Base-by-base conservation (phyloP, 2,329 filamentous ascomycete genomes). In the Colletotrichum truncatum region DNA sequence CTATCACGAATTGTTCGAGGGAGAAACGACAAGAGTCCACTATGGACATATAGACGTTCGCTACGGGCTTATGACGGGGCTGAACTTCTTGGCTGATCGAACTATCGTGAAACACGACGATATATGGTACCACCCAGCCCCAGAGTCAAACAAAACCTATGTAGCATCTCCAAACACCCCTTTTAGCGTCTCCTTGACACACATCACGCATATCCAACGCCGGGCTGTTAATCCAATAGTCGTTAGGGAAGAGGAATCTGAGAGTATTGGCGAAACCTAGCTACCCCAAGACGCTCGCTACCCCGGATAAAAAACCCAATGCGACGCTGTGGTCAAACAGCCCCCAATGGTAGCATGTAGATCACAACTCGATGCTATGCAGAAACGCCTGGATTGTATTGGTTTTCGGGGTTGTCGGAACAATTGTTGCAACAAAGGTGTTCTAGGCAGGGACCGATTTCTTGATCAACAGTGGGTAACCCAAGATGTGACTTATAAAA, bases 31-130 rank as follows among this genome's bases (percentile, higher is more conserved):
- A 41, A 34, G 39, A 53, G n/a, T 12, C 18, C 39, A 48, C 8
- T 16, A 25, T 30, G 38, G 28, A 46, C 23, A 38, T 26, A 28
- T 6, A 38, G 18, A 21, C 38, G 36, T 60, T 36, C 55, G 38
- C 52, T 23, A 39, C 38, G 21, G 14, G 39, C 39, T 21, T 34
- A n/a, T 25, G 32, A n/a, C 12, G 45, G 30, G 41, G 36, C 16
- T 4, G 30, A 10, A 30, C 16, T 18, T 39, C 43, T 65, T 48
- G 57, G 43, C 36, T 41, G 49, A 51, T 52, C 43, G 28, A 45
- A 62, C 43, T 32, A 39, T 66, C 43, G 63, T 66, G 63, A 66
- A 45, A 63, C 63, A 32, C 25, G 32, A 48, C 54, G 30, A 48
- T 57, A 48, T 48, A 21, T 57, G 48, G 39, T 18, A 7, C 28